Conservation (phyloP, 2,329 filamentous ascomycete species). For the Ascosphaera apis region DNA sequence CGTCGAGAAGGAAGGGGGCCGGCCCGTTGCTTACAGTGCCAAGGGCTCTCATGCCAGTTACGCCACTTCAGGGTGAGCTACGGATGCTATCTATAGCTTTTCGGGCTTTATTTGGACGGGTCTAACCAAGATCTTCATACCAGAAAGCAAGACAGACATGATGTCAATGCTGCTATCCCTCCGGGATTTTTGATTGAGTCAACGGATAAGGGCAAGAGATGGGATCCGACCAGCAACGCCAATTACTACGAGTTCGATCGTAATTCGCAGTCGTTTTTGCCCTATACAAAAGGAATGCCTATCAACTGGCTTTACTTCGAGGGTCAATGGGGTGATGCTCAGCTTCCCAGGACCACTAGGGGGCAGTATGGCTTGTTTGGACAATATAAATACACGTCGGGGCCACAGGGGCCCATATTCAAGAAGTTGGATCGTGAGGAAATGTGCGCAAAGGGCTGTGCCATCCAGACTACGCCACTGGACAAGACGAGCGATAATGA, state of each 20-base stretch:
- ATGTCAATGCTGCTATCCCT: too few species aligned
- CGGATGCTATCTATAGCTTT: too few species aligned
- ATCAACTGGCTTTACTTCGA: constrained; percentile 32
- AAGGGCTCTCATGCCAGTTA: constrained; percentile 44
- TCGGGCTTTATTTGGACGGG: too few species aligned
- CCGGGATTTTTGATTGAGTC: too few species aligned
- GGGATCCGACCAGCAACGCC: constrained; percentile 35
- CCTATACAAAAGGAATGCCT: constrained; percentile 25
- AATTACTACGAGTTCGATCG: constrained; percentile 33
- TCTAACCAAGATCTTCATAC: too few species aligned
- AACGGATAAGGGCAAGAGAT: constrained; percentile 30
- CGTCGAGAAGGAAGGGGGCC: constrained; percentile 28
- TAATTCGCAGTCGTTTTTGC: constrained; percentile 19
- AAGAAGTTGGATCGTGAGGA: constrained; percentile 33
- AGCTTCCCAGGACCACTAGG: constrained; percentile 28
- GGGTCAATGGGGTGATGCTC: constrained; percentile 39
- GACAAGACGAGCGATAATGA: too few species aligned
- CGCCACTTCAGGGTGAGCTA: constrained; percentile 25
- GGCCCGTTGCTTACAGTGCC: constrained; percentile 35
- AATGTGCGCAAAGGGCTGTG: too few species aligned
- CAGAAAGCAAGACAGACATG: too few species aligned
- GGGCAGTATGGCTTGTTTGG: constrained; percentile 21
- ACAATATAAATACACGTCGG: constrained; percentile 31
- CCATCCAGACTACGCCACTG: too few species aligned
- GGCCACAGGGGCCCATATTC: constrained; percentile 37